Evolutionary conservation across 179 eudicot species (phyloP), one percentile per base, ranked within the genome.

Genomic region (Amaranthus tricolor): DNA sequence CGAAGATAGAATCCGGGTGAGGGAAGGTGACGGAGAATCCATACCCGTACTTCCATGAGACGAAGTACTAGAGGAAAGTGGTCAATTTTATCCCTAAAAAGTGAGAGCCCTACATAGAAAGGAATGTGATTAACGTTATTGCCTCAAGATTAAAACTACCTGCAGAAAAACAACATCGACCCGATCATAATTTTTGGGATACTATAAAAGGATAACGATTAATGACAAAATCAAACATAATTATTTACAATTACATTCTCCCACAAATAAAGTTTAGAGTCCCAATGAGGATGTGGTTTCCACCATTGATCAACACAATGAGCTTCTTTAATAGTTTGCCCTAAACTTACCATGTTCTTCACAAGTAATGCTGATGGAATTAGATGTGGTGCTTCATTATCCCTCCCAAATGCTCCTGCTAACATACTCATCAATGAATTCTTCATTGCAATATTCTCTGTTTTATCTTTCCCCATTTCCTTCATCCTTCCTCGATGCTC

Each of bases 301-400:
- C 91, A 89, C 94, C 94, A 89, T 56, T 88, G 94, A 53, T 86
- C 90, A 66, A 89, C 86, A 16, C 94, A 88, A 85, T 88, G 94
- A 67, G 86, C 87, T 16, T 75, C 71, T 65, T 75, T 85, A 51
- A 88, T 74, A 51, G 79, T 85, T 24, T 62, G 71, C 2, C 80
- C 52, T 0, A 71, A 71, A 71, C 71, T 12, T 48, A 61, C 17
- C 9, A 73, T 16, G 50, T 88, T 89, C 59, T 87, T 82, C 1
- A 74, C 73, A 21, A 91, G 24, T 67, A 79, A 78, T 3, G 89
- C 96, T 0, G 90, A 87, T 44, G 96, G 93, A 57, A 91, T 73
- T 19, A 89, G 84, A 72, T 89, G 96, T 51, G 80, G n/a, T 6
- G 93, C 84, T 71, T 90, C 93, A 2, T 80, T 84, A 62, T 81